Evolutionary conservation across 2,329 filamentous ascomycete species (phyloP).

Genomic region (Diplodia mutila): DNA sequence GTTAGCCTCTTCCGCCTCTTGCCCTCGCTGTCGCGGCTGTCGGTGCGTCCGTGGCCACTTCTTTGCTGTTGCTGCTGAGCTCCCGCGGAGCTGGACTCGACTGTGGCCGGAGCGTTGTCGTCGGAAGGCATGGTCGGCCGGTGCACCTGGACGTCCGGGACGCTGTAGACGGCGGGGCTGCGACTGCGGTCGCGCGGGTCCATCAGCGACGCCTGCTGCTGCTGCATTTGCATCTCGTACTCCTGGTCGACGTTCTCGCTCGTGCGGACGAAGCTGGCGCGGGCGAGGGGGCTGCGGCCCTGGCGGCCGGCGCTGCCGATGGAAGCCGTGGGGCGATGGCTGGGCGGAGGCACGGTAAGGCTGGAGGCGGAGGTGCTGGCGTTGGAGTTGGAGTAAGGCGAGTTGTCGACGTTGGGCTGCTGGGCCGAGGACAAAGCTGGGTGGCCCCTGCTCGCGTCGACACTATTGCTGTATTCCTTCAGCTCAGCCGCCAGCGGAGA

Average conservation of each 20-base stretch:
- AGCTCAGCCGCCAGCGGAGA: constrained; percentile 14
- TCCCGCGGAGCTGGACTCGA: constrained; percentile 30
- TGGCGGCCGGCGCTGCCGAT: constrained; percentile 17
- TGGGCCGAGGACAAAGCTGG: neutral
- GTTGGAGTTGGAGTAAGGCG: constrained; percentile 8
- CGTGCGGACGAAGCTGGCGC: constrained; percentile 47
- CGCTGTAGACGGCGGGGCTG: constrained; percentile 8
- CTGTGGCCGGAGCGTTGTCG: constrained; percentile 24
- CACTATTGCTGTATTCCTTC: constrained; percentile 9
- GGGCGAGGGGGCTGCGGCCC: constrained; percentile 51
- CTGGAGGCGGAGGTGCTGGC: constrained; percentile 11
- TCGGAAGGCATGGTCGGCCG: constrained; percentile 40
- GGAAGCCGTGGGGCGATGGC: constrained; percentile 1
- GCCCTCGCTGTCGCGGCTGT: constrained; percentile 41
- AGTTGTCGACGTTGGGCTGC: neutral
- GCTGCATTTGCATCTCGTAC: constrained; percentile 41
- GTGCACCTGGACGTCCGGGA: constrained; percentile 25
- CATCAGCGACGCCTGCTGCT: constrained; percentile 34
- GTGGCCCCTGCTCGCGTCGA: neutral
- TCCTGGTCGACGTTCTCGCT: constrained; percentile 37
- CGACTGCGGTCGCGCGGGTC: constrained; percentile 18
- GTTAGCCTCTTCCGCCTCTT: constrained; percentile 40
- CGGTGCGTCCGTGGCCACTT: constrained; percentile 37
- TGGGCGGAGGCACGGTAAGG: neutral
- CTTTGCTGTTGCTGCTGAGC: constrained; percentile 18